These are phyloP conservation scores for Ceratobasidium sp. DNA, from an alignment of 1,284 basidiomycete species.

Conservation along the genomic window DNA sequence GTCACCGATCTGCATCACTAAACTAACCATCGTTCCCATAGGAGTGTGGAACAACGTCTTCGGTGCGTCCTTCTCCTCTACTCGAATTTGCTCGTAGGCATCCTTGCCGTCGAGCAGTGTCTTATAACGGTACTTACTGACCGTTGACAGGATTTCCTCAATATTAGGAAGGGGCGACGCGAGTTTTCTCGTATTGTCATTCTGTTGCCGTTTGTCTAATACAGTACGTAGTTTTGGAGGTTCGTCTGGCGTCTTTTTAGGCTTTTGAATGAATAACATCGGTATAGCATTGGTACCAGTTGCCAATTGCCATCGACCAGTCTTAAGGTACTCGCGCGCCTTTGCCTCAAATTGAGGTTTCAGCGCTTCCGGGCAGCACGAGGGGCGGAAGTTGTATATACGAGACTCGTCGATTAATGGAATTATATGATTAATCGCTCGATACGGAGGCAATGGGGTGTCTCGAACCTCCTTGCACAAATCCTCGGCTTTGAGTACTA, in stretches of 20 bases:
- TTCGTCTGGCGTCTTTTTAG: constrained; percentile 53
- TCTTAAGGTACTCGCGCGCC: constrained; percentile 36
- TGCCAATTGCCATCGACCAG: constrained; percentile 55
- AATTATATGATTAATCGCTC: constrained; percentile 60
- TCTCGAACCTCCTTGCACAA: constrained; percentile 54
- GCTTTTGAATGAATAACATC: constrained; percentile 55
- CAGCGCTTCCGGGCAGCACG: constrained; percentile 57
- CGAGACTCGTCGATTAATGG: constrained; percentile 58
- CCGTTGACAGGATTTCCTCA: constrained; percentile 55
- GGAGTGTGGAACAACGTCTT: constrained; percentile 54
- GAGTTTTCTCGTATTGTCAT: constrained; percentile 59
- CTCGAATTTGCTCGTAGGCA: constrained; percentile 55
- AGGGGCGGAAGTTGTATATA: constrained; percentile 56
- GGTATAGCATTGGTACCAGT: constrained; percentile 56
- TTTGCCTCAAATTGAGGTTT: constrained; percentile 55
- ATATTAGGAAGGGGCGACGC: constrained; percentile 58
- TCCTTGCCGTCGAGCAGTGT: constrained; percentile 55
- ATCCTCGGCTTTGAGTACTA: constrained; percentile 51
- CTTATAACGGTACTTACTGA: constrained; percentile 52
- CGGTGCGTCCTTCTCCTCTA: constrained; percentile 54
- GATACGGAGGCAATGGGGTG: constrained; percentile 55
- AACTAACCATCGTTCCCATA: constrained; percentile 59
- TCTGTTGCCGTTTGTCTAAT: constrained; percentile 55
- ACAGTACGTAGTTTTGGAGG: constrained; percentile 54
- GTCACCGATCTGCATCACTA: constrained; percentile 59